Evolutionary conservation across 768 basidiomycete species (phyloP).

Genomic region (Trametes sanguinea): DNA sequence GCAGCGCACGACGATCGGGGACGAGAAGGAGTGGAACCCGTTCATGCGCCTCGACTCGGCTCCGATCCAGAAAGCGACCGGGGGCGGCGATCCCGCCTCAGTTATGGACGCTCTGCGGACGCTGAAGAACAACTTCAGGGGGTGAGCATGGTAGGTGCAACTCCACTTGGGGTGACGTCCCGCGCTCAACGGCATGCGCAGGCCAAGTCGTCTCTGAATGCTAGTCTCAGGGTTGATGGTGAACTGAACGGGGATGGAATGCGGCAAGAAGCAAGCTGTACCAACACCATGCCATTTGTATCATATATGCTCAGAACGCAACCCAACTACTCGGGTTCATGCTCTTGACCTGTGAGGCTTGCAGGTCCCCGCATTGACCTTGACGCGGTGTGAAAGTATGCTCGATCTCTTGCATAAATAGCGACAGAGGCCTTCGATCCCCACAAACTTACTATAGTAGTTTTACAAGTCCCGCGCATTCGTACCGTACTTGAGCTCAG

Average conservation of each 20-base stretch:
- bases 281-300: background rate
- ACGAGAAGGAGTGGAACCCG: slow-evolving; percentile 95
- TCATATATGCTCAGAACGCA: background rate
- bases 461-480: slow-evolving; percentile 14
- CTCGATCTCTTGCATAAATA: too few relatives aligned
- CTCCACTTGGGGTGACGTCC: background rate
- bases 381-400: too few relatives aligned
- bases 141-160: slow-evolving; percentile 43
- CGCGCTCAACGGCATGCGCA: background rate
- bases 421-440: too few relatives aligned
- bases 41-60: slow-evolving; percentile 81
- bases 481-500: slow-evolving; percentile 10
- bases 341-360: too few relatives aligned
- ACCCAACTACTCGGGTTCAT: too few relatives aligned
- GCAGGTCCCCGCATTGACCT: too few relatives aligned
- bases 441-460: background rate
- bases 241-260: background rate
- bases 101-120: slow-evolving; percentile 78
- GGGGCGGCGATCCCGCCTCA: slow-evolving; percentile 45
- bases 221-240: slow-evolving; percentile 6
- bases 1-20: slow-evolving; percentile 84
- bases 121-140: slow-evolving; percentile 82
- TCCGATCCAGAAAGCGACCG: slow-evolving; percentile 54
- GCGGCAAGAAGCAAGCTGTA: background rate
- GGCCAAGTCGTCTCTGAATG: slow-evolving; percentile 4